Evolutionary conservation across 1,139 yeast genomes (phyloP).

Genomic region (Pichia sp.): DNA sequence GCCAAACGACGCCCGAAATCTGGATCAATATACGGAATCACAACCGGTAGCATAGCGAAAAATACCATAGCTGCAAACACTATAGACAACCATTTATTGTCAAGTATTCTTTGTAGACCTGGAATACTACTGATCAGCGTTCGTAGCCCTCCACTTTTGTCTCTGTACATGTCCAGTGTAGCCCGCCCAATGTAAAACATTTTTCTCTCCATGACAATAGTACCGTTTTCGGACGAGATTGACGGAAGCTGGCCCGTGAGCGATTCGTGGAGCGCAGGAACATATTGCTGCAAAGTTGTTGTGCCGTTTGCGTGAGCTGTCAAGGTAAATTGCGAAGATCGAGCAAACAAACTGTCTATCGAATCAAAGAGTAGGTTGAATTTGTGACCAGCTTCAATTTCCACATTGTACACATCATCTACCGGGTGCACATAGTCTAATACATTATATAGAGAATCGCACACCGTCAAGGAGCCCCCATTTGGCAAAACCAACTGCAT

Average conservation of each 20-base stretch:
- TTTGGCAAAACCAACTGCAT: no score
- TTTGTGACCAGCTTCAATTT: no score
- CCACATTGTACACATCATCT: no score
- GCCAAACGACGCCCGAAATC: not conserved
- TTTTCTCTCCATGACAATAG: not conserved
- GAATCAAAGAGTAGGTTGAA: no score
- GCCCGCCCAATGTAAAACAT: not conserved
- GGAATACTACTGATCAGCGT: not conserved
- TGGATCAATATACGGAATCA: not conserved
- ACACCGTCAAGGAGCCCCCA: no score
- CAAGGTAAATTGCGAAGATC: no score
- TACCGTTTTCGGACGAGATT: not conserved
- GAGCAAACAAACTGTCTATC: no score
- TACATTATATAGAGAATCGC: no score
- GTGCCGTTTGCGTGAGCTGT: not conserved
- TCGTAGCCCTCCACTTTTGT: not conserved
- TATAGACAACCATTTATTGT: not conserved
- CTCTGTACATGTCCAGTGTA: not conserved
- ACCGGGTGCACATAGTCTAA: no score
- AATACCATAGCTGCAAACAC: not conserved
- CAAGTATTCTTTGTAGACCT: not conserved
- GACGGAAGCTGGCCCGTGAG: not conserved
- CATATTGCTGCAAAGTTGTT: not conserved
- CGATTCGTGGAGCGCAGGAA: constrained; percentile 1
- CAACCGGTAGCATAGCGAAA: not conserved